Base-by-base conservation (phyloP, 805 yeast genomes). In the Henningerozyma blattae region DNA sequence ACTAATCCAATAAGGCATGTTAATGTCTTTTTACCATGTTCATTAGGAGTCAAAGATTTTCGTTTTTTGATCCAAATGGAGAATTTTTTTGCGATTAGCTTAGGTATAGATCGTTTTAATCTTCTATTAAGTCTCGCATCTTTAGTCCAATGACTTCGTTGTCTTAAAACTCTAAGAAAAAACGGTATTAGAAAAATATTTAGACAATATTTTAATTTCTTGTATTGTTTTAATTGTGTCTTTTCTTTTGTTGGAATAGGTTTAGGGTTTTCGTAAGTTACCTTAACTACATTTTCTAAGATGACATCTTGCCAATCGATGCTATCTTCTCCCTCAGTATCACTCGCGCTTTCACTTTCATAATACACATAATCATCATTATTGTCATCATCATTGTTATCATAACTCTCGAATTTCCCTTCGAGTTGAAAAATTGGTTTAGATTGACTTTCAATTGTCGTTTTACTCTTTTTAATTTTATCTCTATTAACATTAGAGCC, bases 281-380 rank as follows among this genome's bases (percentile, higher is more conserved):
- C 19, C 9, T n/a, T 20, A 14, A 3, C n/a, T 15, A 18, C 30
- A 15, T 2, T 17, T 22, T 40, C 35, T 15, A 52, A 33, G 4
- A 48, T 40, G 2, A 51, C 45, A 12, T 51, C 56, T 36, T 51
- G 56, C 58, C 58, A 52, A 25, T 48, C 54, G 9, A 43, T 34
- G 15, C 10, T 20, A 7, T 42, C 49, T 15, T 12, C 19, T 12
- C n/a, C 17, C 13, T 28, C 24, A 18, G 16, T 15, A 7, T 27
- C 29, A 16, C 17, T 16, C 3, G 15, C 29, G 4, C 12, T 19
- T 8, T 27, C 29, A 16, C 19, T 16, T 10, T 15, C 18, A n/a
- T n/a, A n/a, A n/a, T n/a, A n/a, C n/a, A 26, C 15, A 26, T 9
- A 8, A n/a, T 26, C 28, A 26, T 15, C 8, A 26, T 26, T 18